Evolutionary conservation across 192 early-diverging fungal genomes (phyloP).

Genomic region (Phycomyces nitens): DNA sequence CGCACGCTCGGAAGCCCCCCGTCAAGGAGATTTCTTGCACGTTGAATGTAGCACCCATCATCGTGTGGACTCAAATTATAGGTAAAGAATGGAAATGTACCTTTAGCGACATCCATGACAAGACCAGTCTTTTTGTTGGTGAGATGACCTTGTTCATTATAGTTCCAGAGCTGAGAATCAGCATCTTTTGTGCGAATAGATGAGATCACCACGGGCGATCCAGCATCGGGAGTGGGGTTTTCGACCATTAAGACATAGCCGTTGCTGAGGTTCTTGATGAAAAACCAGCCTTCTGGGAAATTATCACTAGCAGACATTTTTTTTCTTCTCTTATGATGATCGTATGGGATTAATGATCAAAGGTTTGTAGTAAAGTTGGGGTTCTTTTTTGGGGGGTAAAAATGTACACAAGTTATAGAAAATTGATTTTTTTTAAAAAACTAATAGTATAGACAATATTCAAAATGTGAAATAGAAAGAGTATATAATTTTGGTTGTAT

Average conservation of each 20-base stretch:
- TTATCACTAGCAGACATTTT: constrained; percentile 17
- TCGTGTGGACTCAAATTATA: neutral
- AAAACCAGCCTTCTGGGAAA: constrained; percentile 38
- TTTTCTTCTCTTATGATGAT: neutral
- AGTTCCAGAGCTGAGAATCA: constrained; percentile 25
- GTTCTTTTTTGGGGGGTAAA: neutral
- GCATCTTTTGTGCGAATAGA: constrained; percentile 22
- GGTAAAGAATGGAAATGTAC: constrained; percentile 9
- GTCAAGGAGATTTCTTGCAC: no score
- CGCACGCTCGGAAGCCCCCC: no score
- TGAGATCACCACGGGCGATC: constrained; percentile 20
- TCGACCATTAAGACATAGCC: constrained; percentile 25
- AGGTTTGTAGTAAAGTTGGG: neutral
- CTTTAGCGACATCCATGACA: constrained; percentile 29
- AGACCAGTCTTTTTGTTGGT: constrained; percentile 28
- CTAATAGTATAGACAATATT: neutral
- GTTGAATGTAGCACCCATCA: no score
- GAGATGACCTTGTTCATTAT: constrained; percentile 20
- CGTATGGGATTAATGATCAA: neutral
- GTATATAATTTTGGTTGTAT: neutral
- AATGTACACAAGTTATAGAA: neutral
- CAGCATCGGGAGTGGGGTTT: constrained; percentile 18
- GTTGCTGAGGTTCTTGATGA: constrained; percentile 29
- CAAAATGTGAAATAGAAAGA: no score
- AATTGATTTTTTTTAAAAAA: neutral